Evolutionary conservation across 2,329 filamentous ascomycete genomes (phyloP), one percentile per base, ranked within the genome.

Genomic region (Sordariomycetes sp.): DNA sequence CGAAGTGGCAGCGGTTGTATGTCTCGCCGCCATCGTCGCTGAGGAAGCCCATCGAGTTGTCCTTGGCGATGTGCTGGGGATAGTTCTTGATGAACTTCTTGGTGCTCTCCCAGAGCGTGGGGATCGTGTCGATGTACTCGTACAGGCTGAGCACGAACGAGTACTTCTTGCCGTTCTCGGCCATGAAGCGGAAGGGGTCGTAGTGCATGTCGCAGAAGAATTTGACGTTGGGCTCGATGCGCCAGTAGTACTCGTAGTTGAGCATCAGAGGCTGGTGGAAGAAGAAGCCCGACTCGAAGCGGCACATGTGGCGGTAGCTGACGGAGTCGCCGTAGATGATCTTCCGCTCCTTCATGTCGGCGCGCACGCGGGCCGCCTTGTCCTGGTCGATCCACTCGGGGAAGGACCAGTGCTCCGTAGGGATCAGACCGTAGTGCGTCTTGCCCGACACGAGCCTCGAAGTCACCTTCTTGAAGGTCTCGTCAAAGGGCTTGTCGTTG

Each of bases 211-310:
- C 94, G 74, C 94, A 99, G 80, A 84, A 96, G 61, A 99, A 86
- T 76, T 97, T 89, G 68, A 99, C 85, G 72, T 89, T 94, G 65
- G 94, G 94, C 79, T 99, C 94, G 15, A 99, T 94, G 64, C 95
- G 89, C 94, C 94, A 99, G 81, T 99, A 99, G 82, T 90, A 99
- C 69, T 99, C 94, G 73, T 95, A 99, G 70, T 97, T 90, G 70
- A 89, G 74, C 89, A 99, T 91, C 63, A 96, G 75, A 34, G 84
- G 81, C 70, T 99, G 94, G 60, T 87, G 90, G 83, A 97, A 99
- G 80, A 99, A 99, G 80, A 99, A 99, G 45, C 94, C 94, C 8
- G 92, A 97, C 74, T 99, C 94, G 69, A 96, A 99, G 62, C 94
- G 89, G 74, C 94, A 99, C 94, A 99, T 99, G 78, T 99, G 95